A percentile compares a stretch with the other conserved stretches of the same genome.
Evolutionary conservation across 2,329 filamentous ascomycete species (phyloP).

Genomic region (Helicocarpus griseus): DNA sequence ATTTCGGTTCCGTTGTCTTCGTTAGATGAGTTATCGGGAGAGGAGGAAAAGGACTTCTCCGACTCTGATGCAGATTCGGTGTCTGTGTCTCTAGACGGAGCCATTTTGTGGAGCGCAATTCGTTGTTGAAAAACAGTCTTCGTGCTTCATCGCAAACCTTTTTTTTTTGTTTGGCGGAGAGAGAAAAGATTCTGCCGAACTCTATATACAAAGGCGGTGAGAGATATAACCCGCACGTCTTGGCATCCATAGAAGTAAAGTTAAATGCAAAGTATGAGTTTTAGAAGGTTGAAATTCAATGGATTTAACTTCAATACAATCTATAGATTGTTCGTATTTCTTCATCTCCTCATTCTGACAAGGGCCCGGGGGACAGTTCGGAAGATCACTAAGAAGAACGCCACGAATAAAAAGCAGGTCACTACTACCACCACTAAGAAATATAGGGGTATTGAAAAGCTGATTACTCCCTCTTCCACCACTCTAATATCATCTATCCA

Average conservation of each 20-base stretch:
- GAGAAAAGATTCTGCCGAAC: neutral
- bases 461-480: too few relatives aligned
- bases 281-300: too few relatives aligned
- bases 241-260: too few relatives aligned
- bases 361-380: too few relatives aligned
- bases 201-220: neutral
- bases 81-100: constrained; percentile 17
- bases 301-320: too few relatives aligned
- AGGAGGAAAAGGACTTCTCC: neutral
- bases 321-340: too few relatives aligned
- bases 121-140: neutral
- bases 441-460: too few relatives aligned
- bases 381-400: too few relatives aligned
- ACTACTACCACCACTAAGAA: too few relatives aligned
- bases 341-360: too few relatives aligned
- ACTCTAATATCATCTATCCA: neutral
- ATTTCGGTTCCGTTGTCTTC: neutral
- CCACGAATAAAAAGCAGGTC: too few relatives aligned
- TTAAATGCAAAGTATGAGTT: too few relatives aligned
- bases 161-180: neutral
- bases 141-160: neutral
- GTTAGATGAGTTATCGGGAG: neutral
- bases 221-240: neutral
- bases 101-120: constrained; percentile 17
- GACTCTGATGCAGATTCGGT: constrained; percentile 15